These are phyloP conservation scores for Nakazawaea laoshanensis DNA, from an alignment of 805 yeast species.

Conservation along the genomic window DNA sequence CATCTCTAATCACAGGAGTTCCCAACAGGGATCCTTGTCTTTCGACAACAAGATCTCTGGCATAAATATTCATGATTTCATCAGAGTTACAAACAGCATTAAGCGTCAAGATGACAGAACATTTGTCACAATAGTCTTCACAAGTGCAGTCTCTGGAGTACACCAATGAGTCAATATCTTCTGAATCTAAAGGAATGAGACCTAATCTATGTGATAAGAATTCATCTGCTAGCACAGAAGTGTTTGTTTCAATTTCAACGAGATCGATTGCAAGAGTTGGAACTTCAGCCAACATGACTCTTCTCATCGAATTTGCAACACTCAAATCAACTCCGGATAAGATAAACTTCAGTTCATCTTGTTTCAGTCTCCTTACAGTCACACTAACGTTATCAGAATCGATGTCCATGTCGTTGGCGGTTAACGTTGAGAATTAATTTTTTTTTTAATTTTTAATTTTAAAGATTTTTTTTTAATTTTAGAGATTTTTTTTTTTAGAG, in stretches of 20 bases:
- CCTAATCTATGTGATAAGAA: slow-evolving; percentile 93
- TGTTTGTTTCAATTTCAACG: slow-evolving; percentile 88
- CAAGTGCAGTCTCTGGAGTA: slow-evolving; percentile 96
- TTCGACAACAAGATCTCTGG: slow-evolving; percentile 59
- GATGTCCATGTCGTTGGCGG: slow-evolving; percentile 8
- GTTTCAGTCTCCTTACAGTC: slow-evolving; percentile 78
- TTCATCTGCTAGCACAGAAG: slow-evolving; percentile 95
- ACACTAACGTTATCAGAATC: slow-evolving; percentile 57
- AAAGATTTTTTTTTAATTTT: too few relatives aligned
- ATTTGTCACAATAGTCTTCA: slow-evolving; percentile 93
- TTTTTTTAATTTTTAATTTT: not conserved
- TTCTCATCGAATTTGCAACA: slow-evolving; percentile 84
- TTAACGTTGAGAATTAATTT: not conserved
- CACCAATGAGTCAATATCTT: slow-evolving; percentile 73
- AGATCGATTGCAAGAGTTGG: slow-evolving; percentile 95
- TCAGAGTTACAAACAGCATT: slow-evolving; percentile 85
- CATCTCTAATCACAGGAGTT: slow-evolving; percentile 76
- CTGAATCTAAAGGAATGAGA: slow-evolving; percentile 77
- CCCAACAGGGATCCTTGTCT: slow-evolving; percentile 43
- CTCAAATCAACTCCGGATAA: slow-evolving; percentile 81
- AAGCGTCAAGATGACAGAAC: slow-evolving; percentile 80
- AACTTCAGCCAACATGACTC: slow-evolving; percentile 91
- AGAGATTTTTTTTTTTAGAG: not conserved
- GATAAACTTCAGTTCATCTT: slow-evolving; percentile 86
- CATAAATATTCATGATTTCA: slow-evolving; percentile 81